Base-by-base conservation (phyloP, 2,329 filamentous ascomycete species). In the Aspergillus tubingensis region DNA sequence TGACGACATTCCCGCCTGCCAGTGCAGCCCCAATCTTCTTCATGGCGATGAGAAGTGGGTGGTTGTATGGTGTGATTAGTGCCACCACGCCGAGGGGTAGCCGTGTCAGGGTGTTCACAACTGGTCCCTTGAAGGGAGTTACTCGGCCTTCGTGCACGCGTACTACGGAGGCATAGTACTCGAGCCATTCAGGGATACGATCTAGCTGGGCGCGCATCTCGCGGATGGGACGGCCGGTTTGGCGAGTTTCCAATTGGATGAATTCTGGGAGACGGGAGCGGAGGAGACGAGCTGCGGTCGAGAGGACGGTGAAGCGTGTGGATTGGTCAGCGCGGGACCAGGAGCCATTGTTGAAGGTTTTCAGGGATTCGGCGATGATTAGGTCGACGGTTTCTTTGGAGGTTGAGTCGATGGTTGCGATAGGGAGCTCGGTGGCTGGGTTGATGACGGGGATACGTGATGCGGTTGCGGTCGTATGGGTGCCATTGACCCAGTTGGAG, bases 201-300 rank as follows among this genome's bases (percentile, higher is more conserved):
- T 86, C 82, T 0, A 91, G 79, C 70, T 91, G 89, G 1, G 88
- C 87, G 52, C 82, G 81, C 87, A 91, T 90, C 72, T 91, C 89
- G 25, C 88, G 85, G 27, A 88, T 79, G 0, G 85, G 85, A 0
- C 88, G 85, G 2, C 89, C 89, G 0, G 88, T 91, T 72, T 91
- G 88, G 36, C 74, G 77, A 7, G 89, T 86, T 72, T 91, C 89
- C 3, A 90, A 79, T 8, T 77, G 73, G 53, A 91, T 87, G 41
- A 91, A 80, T 0, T 77, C 72, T 0, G 83, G 80, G 1, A 91
- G 77, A 7, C 81, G 77, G 0, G 72, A 70, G 1, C 80, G 78
- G 3, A 91, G 79, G 0, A 88, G 77, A 1, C 73, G 70, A 0
- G 87, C 87, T 8, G 85, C 83, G 55, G 78, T 83, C 55, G 89